Evolutionary conservation across 208 protist genomes (phyloP).

Genomic region (Polymyxa betae): DNA sequence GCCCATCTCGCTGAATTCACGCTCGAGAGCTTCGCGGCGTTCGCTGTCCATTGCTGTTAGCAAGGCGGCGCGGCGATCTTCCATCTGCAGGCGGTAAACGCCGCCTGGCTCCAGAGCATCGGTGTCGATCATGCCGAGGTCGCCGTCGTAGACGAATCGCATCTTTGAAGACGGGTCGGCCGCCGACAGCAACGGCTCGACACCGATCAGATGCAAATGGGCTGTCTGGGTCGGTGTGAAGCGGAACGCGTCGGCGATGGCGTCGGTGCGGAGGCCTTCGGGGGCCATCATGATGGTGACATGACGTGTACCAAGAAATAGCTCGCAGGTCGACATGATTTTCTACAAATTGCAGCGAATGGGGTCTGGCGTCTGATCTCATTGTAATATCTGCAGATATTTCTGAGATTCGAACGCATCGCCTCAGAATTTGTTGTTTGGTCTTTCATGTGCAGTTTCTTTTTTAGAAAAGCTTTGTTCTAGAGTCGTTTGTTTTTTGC

Average conservation of each 20-base stretch:
- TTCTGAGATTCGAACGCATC: no score
- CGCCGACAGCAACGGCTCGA: not conserved
- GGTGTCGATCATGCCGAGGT: not conserved
- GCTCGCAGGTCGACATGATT: not conserved
- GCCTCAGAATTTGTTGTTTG: no score
- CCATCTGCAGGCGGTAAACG: not conserved
- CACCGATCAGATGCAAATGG: not conserved
- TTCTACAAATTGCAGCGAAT: no score
- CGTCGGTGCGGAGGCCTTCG: not conserved
- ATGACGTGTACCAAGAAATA: not conserved
- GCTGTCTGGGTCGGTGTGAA: slow-evolving; percentile 23
- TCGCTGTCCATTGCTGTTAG: not conserved
- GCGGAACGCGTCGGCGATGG: not conserved
- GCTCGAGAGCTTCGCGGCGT: not conserved
- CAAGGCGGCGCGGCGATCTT: not conserved
- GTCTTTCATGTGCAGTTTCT: no score
- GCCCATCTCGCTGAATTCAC: slow-evolving; percentile 23
- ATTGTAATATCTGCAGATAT: no score
- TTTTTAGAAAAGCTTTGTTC: no score
- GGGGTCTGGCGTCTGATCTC: no score
- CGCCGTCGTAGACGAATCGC: not conserved
- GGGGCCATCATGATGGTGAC: not conserved
- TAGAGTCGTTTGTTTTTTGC: no score
- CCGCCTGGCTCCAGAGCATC: not conserved
- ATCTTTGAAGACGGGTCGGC: not conserved